Percentiles rank a stretch among this genome's conserved stretches.
Evolutionary conservation across 2,329 filamentous ascomycete species (phyloP).

Genomic region (Penicillium sp.): DNA sequence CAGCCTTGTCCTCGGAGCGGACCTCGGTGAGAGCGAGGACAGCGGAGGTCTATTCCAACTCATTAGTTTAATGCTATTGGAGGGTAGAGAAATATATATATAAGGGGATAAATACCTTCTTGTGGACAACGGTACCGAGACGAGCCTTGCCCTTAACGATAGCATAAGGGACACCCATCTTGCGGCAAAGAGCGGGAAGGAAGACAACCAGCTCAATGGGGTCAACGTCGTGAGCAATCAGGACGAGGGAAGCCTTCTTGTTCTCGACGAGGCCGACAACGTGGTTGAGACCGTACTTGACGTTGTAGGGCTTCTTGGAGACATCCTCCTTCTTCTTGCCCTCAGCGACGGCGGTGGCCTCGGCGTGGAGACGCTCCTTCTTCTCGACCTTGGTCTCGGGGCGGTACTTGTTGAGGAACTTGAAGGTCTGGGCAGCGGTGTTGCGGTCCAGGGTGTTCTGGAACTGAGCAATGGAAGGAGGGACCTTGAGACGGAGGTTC

Average conservation of each 20-base stretch:
- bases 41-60: slow-evolving; percentile 94
- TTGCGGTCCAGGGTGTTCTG: slow-evolving; percentile 93
- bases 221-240: slow-evolving; percentile 99
- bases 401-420: slow-evolving; percentile 99
- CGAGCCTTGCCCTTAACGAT: slow-evolving; percentile 99
- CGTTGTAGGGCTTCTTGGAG: slow-evolving; percentile 98
- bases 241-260: slow-evolving; percentile 97
- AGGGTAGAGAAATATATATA: too few relatives aligned
- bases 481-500: slow-evolving; percentile 96
- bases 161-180: slow-evolving; percentile 99
- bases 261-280: slow-evolving; percentile 95
- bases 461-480: slow-evolving; percentile 95
- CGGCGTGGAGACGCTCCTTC: slow-evolving; percentile 98
- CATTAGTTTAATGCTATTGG: too few relatives aligned
- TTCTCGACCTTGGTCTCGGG: slow-evolving; percentile 98
- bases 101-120: too few relatives aligned
- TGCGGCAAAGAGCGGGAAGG: slow-evolving; percentile 96
- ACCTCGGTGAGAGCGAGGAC: slow-evolving; percentile 94
- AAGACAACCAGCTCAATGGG: slow-evolving; percentile 99
- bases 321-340: slow-evolving; percentile 99
- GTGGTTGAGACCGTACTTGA: slow-evolving; percentile 99
- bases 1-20: slow-evolving; percentile 93
- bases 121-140: slow-evolving; percentile 97
- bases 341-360: slow-evolving; percentile 93
- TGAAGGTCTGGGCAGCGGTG: slow-evolving; percentile 93